Conservation (phyloP, 106 monocot genomes). For the Allium fistulosum region DNA sequence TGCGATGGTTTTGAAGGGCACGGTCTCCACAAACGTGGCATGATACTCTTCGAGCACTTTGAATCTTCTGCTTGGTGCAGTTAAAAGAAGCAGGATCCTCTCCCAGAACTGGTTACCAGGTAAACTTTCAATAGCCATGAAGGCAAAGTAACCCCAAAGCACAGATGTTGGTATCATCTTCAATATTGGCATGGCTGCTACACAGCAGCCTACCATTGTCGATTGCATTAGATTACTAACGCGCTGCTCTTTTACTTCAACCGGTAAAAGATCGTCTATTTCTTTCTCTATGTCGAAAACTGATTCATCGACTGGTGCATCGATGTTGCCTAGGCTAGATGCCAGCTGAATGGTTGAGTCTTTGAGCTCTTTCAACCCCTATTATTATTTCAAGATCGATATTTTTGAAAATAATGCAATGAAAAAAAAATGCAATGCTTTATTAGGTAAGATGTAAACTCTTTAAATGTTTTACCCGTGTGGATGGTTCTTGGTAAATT, state of each 20-base stretch:
- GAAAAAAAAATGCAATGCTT: background rate
- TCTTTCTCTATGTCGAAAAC: constrained; percentile 83
- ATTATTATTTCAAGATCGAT: background rate
- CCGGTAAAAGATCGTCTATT: constrained; percentile 72
- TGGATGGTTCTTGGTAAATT: constrained; percentile 49
- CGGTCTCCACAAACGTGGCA: constrained; percentile 78
- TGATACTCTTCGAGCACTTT: constrained; percentile 81
- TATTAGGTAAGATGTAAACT: background rate
- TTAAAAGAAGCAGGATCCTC: constrained; percentile 76
- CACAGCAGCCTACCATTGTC: constrained; percentile 61
- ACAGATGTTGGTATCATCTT: constrained; percentile 79
- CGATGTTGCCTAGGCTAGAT: constrained; percentile 54
- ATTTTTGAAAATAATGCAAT: background rate
- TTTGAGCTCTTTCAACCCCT: constrained; percentile 64
- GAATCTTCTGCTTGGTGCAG: constrained; percentile 75
- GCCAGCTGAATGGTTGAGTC: constrained; percentile 71
- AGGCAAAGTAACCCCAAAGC: constrained; percentile 85
- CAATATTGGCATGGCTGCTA: constrained; percentile 79
- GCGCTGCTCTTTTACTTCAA: constrained; percentile 81
- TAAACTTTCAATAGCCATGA: constrained; percentile 91
- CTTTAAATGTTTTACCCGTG: constrained; percentile 18
- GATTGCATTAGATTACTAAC: constrained; percentile 71
- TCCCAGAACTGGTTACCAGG: constrained; percentile 98
- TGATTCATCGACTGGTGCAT: constrained; percentile 66
- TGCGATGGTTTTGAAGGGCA: constrained; percentile 71